Evolutionary conservation across 2,329 filamentous ascomycete species (phyloP).

Genomic region (Aspergillus sp.): DNA sequence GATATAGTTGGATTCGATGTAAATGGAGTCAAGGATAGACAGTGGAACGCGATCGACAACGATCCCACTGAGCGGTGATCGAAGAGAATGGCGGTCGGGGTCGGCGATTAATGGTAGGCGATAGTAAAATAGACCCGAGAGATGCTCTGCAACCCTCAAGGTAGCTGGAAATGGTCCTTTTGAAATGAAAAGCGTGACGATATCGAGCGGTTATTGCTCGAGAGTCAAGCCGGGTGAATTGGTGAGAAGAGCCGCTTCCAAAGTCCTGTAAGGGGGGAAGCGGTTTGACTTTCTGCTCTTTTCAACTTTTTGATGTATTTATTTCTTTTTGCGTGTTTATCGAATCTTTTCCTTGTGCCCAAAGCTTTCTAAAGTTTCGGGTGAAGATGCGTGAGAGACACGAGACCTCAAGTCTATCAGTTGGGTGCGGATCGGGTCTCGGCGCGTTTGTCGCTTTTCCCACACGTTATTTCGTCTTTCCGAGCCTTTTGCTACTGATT

Average conservation of each 20-base stretch:
- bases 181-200: slow-evolving; percentile 21
- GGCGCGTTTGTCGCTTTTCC: slow-evolving; percentile 20
- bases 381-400: slow-evolving; percentile 29
- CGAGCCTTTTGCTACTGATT: slow-evolving; percentile 13
- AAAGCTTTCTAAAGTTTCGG: slow-evolving; percentile 21
- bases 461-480: slow-evolving; percentile 13
- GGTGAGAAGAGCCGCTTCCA: slow-evolving; percentile 14
- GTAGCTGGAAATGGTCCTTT: slow-evolving; percentile 21
- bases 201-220: slow-evolving; percentile 13
- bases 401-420: slow-evolving; percentile 20
- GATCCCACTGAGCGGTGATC: slow-evolving; percentile 21
- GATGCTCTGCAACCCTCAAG: slow-evolving; percentile 41
- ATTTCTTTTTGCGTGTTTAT: slow-evolving; percentile 4
- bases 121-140: slow-evolving; percentile 21
- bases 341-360: slow-evolving; percentile 14
- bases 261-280: slow-evolving; percentile 11
- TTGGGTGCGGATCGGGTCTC: slow-evolving; percentile 19
- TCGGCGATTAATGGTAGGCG: slow-evolving; percentile 19
- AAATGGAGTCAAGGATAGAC: slow-evolving; percentile 19
- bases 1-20: slow-evolving; percentile 11
- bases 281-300: slow-evolving; percentile 3
- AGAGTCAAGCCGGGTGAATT: slow-evolving; percentile 12
- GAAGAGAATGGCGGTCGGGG: slow-evolving; percentile 13
- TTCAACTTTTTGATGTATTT: slow-evolving; percentile 11
- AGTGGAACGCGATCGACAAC: slow-evolving; percentile 15